Percentiles rank a stretch among this genome's conserved stretches.
These are phyloP conservation scores for Diutina rugosa DNA, from an alignment of 1,139 yeast species.

Conservation along the genomic window DNA sequence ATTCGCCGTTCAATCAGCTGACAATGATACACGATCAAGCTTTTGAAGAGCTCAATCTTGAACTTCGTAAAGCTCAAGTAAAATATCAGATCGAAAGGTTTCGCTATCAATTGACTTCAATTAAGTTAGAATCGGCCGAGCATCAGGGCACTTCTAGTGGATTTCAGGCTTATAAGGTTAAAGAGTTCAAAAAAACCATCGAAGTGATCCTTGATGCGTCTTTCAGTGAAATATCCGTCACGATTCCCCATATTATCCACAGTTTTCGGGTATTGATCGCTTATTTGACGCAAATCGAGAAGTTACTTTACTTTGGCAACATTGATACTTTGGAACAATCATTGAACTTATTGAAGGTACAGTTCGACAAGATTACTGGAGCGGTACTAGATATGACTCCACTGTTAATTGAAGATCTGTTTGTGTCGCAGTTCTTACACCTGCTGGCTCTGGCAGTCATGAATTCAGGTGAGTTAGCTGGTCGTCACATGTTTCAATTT, in stretches of 20 bases:
- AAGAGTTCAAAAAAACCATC: background rate
- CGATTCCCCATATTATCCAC: background rate
- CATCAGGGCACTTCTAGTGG: background rate
- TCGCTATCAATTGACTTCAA: background rate
- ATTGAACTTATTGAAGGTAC: background rate
- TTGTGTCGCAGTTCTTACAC: background rate
- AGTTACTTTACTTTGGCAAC: background rate
- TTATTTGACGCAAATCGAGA: background rate
- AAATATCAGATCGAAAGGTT: background rate
- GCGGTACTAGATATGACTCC: background rate
- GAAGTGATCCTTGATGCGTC: background rate
- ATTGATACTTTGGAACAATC: background rate
- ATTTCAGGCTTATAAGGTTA: background rate
- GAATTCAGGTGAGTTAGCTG: background rate
- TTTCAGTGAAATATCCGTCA: background rate
- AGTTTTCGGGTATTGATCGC: background rate
- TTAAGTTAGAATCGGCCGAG: background rate
- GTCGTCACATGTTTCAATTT: background rate
- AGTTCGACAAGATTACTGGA: background rate
- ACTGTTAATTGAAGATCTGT: background rate
- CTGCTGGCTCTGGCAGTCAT: background rate
- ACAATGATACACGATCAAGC: slow-evolving; percentile 4
- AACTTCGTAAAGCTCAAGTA: slow-evolving; percentile 8
- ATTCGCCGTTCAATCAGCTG: slow-evolving; percentile 1
- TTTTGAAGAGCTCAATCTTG: slow-evolving; percentile 10